phyloP scores from a whole-genome alignment of 2,329 filamentous ascomycete species.

The Penicillium sclerotigenum region DNA sequence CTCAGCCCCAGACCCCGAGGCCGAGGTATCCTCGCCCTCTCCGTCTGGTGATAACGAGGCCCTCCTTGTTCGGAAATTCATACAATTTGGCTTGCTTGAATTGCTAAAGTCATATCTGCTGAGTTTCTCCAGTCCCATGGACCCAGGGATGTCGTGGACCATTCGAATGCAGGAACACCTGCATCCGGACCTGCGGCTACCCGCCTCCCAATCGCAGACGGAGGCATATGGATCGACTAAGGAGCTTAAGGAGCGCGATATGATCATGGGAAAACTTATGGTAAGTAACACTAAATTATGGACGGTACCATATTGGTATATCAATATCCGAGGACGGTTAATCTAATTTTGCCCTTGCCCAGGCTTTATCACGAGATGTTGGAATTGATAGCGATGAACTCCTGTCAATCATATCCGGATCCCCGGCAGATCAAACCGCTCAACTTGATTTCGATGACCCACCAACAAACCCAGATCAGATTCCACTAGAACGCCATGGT shows the following conservation, averaged over 20 bases:
- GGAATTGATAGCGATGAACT: constrained; percentile 50
- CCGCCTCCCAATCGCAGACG: constrained; percentile 49
- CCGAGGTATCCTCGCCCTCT: constrained; percentile 42
- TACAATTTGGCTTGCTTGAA: constrained; percentile 63
- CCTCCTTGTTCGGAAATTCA: constrained; percentile 51
- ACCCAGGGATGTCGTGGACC: constrained; percentile 45
- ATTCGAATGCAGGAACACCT: constrained; percentile 56
- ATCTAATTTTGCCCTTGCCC: not conserved
- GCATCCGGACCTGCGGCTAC: constrained; percentile 52
- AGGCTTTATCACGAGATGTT: constrained; percentile 55
- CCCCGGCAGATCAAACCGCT: constrained; percentile 38
- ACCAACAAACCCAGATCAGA: constrained; percentile 51
- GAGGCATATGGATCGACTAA: constrained; percentile 52
- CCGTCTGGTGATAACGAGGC: constrained; percentile 47
- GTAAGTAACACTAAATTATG: constrained; percentile 27
- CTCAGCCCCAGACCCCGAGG: constrained; percentile 58
- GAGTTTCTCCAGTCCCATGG: constrained; percentile 33
- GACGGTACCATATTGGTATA: fast-evolving
- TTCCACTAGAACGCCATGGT: constrained; percentile 56
- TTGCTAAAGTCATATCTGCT: constrained; percentile 60
- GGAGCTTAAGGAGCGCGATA: constrained; percentile 51
- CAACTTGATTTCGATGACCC: constrained; percentile 54
- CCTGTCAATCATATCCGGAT: constrained; percentile 44
- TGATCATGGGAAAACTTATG: constrained; percentile 56
- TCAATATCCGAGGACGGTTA: not conserved